Evolutionary conservation across 2,329 filamentous ascomycete species (phyloP).

Genomic region (Sarocladium oryzae): DNA sequence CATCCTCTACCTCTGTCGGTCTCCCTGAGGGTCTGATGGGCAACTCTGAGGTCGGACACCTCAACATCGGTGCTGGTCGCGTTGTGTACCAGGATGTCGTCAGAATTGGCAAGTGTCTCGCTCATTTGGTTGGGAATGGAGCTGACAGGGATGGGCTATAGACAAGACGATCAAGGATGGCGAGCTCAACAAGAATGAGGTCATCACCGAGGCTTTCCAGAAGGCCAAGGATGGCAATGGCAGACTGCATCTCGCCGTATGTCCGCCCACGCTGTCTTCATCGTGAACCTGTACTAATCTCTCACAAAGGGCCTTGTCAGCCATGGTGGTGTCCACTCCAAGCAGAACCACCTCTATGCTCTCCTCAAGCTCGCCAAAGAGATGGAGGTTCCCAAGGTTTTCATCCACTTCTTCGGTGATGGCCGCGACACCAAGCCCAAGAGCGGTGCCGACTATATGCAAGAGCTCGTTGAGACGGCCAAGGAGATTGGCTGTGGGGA

Average conservation of each 20-base stretch:
- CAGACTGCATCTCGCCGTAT: constrained; percentile 71
- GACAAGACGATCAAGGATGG: constrained; percentile 85
- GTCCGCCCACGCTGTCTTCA: not conserved
- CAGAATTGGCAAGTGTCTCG: constrained; percentile 53
- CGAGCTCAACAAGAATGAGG: constrained; percentile 68
- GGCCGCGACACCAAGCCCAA: constrained; percentile 97
- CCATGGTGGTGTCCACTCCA: constrained; percentile 93
- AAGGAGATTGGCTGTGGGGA: constrained; percentile 83
- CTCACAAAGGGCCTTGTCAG: constrained; percentile 67
- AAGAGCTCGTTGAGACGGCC: constrained; percentile 72
- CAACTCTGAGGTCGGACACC: constrained; percentile 95
- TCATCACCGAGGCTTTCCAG: constrained; percentile 70
- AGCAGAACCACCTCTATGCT: constrained; percentile 87
- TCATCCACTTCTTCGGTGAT: constrained; percentile 98
- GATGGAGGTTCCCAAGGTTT: constrained; percentile 80
- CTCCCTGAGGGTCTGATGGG: constrained; percentile 97
- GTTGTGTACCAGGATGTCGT: constrained; percentile 99
- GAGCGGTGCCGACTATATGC: constrained; percentile 80
- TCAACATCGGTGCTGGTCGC: constrained; percentile 96
- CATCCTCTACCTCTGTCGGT: constrained; percentile 91
- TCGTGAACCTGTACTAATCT: not conserved
- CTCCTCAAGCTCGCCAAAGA: constrained; percentile 88
- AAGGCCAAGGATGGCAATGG: constrained; percentile 82
- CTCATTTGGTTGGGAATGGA: not conserved
- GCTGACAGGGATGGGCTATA: constrained; percentile 2